Evolutionary conservation across 192 early-diverging fungal genomes (phyloP), one percentile per base, ranked within the genome.

Genomic region (Podila minutissima): DNA sequence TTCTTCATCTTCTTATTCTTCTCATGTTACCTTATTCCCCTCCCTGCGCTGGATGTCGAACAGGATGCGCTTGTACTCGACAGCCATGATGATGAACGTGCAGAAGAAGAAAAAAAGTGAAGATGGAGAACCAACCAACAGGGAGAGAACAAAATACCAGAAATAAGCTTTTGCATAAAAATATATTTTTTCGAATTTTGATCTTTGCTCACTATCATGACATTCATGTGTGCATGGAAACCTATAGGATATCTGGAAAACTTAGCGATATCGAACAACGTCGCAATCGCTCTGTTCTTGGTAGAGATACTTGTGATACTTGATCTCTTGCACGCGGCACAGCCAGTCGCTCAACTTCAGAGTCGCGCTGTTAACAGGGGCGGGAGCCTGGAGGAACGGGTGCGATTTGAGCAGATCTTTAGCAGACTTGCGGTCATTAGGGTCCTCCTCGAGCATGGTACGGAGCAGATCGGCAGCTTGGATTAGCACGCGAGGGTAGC

Each of bases 401-500:
- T 92, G 89, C 50, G 91, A 89, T 22, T 60, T 66, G 20, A 93
- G 82, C 22, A 88, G 83, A 60, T 88, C 83, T 9, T 69, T 74
- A 0, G 91, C 89, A 4, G 89, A 88, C 33, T 88, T 88, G 26
- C 92, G 89, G 13, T 83, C 74, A 22, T 69, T 81, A 0, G 88
- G 85, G 50, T 92, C 82, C 15, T 87, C 68, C 50, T 89, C 84
- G 66, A 94, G 74, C 66, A 90, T 82, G 67, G 82, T 82, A 41
- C 72, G 82, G 28, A 94, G 83, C 26, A 94, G 75, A 71, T 92
- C 91, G 0, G 89, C 91, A 0, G 89, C 93, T 55, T 90, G 86
- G 20, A 85, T 70, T 41, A 94, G 81, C 4, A 84, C 85, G 10
- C 59, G 55, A 13, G 87, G 88, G 68, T 91, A 84, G 62, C 85